phyloP scores from a whole-genome alignment of 1,284 basidiomycete genomes.

The Sporisorium exsertum region DNA sequence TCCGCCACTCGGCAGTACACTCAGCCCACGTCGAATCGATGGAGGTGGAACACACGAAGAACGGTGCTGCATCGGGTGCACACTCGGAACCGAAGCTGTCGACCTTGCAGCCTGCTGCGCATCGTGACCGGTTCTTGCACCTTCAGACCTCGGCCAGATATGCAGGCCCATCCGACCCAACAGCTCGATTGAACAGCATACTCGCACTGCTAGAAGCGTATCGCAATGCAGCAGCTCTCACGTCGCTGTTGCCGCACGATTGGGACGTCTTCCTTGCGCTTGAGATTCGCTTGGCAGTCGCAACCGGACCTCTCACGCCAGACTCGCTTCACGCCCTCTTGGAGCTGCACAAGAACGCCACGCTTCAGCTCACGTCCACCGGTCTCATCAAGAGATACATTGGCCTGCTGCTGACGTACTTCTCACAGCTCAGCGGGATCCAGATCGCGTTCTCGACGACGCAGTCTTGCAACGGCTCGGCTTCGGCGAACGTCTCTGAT shows the following conservation, averaged over 20 bases:
- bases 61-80: not conserved
- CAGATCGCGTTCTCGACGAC: not conserved
- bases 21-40: not conserved
- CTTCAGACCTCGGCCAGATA: constrained; percentile 27
- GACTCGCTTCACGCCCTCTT: constrained; percentile 32
- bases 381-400: constrained; percentile 43
- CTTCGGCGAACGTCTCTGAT: constrained; percentile 1
- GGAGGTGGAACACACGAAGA: not conserved
- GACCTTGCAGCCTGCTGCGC: constrained; percentile 28
- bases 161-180: constrained; percentile 28
- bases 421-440: constrained; percentile 19
- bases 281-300: constrained; percentile 27
- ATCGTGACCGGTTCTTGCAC: constrained; percentile 34
- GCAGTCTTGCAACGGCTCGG: not conserved
- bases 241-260: constrained; percentile 14
- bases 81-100: not conserved
- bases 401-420: constrained; percentile 26
- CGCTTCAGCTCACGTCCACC: constrained; percentile 13
- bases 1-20: not conserved
- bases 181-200: constrained; percentile 16
- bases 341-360: constrained; percentile 43
- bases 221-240: constrained; percentile 14
- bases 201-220: constrained; percentile 22
- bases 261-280: constrained; percentile 37
- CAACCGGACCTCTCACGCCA: constrained; percentile 19